Percentiles rank a stretch among this genome's conserved stretches.
phyloP scores from a whole-genome alignment of 2,329 filamentous ascomycete species.

The Scolecobasidium constrictum region DNA sequence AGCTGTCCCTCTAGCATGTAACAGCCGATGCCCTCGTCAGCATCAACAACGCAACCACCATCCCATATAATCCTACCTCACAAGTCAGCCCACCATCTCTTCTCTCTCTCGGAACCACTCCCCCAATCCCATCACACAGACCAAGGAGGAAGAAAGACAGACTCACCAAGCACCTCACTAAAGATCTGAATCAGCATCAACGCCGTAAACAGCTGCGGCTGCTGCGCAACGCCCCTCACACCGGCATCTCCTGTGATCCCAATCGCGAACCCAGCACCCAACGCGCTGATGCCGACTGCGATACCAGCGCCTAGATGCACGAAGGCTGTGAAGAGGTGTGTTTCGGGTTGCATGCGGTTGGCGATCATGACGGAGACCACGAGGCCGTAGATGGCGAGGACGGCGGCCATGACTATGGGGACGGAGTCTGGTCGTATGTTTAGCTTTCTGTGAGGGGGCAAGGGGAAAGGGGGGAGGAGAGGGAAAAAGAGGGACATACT shows the following conservation, averaged over 20 bases:
- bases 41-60: slow-evolving; percentile 9
- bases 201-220: slow-evolving; percentile 25
- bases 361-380: slow-evolving; percentile 83
- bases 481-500: background rate
- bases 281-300: slow-evolving; percentile 68
- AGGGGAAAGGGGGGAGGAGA: background rate
- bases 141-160: background rate
- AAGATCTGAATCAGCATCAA: slow-evolving; percentile 10
- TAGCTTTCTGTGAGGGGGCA: background rate
- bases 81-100: slow-evolving; percentile 3
- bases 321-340: slow-evolving; percentile 70
- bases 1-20: slow-evolving; percentile 3
- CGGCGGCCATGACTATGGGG: slow-evolving; percentile 3
- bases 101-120: background rate
- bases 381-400: slow-evolving; percentile 46
- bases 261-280: slow-evolving; percentile 76
- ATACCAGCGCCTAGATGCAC: slow-evolving; percentile 79
- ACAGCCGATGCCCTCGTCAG: slow-evolving; percentile 1
- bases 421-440: background rate
- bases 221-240: slow-evolving; percentile 41
- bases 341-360: slow-evolving; percentile 60
- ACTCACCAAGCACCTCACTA: slow-evolving; percentile 9
- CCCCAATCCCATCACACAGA: background rate
- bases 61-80: slow-evolving; percentile 5
- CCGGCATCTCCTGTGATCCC: slow-evolving; percentile 61